Conservation (phyloP, 1,284 basidiomycete genomes). For the Exobasidium cylindrosporum region DNA sequence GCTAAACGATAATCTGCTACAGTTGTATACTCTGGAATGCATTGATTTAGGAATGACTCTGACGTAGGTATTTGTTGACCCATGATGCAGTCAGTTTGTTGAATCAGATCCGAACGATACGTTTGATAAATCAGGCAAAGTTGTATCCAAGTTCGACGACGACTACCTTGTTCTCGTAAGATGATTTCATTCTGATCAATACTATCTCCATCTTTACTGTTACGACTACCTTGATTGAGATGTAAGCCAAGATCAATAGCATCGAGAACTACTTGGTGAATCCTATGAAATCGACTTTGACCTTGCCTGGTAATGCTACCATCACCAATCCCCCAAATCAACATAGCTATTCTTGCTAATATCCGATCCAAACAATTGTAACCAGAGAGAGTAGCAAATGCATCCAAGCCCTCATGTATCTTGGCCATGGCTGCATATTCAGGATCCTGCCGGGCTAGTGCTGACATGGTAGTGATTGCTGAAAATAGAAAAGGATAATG, state of each 20-base stretch:
- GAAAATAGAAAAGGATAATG: not conserved
- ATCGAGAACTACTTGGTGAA: not conserved
- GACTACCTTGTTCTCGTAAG: not conserved
- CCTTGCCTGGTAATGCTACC: not conserved
- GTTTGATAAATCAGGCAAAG: not conserved
- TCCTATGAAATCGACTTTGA: not conserved
- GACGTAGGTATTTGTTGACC: not conserved
- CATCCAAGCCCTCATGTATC: not conserved
- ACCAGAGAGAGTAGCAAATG: not conserved
- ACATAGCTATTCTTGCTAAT: not conserved
- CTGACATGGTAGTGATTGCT: not conserved
- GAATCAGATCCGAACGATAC: not conserved
- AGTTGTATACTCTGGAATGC: not conserved
- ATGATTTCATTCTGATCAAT: not conserved
- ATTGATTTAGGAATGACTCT: not conserved
- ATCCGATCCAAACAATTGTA: not conserved
- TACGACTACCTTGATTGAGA: not conserved
- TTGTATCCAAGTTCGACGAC: not conserved
- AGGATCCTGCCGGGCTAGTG: not conserved
- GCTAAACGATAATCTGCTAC: not conserved
- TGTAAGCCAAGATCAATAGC: not conserved
- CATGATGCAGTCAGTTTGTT: not conserved
- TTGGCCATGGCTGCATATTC: not conserved
- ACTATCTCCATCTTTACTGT: not conserved
- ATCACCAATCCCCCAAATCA: not conserved